These are phyloP conservation scores for button mushroom (Agaricus bisporus) DNA, from an alignment of 768 basidiomycete species.

Conservation along the genomic window DNA sequence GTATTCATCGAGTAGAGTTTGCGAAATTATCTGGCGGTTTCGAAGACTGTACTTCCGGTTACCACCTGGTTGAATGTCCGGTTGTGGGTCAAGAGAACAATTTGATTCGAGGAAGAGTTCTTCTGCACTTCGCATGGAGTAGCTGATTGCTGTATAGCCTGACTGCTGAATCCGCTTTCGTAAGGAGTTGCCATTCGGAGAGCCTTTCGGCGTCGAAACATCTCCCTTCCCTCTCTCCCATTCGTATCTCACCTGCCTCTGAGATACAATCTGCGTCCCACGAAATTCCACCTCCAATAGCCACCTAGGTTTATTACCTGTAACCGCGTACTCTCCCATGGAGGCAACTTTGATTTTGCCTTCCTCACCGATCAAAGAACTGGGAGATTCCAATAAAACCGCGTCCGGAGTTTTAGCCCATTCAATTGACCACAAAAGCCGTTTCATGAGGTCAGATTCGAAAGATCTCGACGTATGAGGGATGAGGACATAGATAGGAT, in stretches of 20 bases:
- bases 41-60: not conserved
- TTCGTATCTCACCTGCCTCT: not conserved
- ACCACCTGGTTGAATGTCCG: not conserved
- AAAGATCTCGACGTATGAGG: not conserved
- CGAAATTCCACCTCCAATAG: conserved; percentile 3
- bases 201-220: not conserved
- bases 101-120: not conserved
- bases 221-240: not conserved
- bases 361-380: not conserved
- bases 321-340: conserved; percentile 5
- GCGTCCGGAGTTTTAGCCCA: conserved; percentile 7
- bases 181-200: not conserved
- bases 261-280: not conserved
- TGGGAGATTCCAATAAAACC: not conserved
- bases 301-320: conserved; percentile 3
- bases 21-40: not conserved
- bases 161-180: not conserved
- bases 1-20: not conserved
- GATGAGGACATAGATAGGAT: not conserved
- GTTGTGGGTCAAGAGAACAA: not conserved
- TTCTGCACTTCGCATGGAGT: conserved; percentile 4
- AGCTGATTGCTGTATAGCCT: conserved; percentile 8
- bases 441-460: not conserved
- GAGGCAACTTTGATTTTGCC: not conserved
- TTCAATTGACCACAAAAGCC: conserved; percentile 1